A percentile compares a stretch with the other conserved stretches of the same genome.
phyloP scores from a whole-genome alignment of 176 grass and related monocot genomes.

The Coix lacrymajobi region DNA sequence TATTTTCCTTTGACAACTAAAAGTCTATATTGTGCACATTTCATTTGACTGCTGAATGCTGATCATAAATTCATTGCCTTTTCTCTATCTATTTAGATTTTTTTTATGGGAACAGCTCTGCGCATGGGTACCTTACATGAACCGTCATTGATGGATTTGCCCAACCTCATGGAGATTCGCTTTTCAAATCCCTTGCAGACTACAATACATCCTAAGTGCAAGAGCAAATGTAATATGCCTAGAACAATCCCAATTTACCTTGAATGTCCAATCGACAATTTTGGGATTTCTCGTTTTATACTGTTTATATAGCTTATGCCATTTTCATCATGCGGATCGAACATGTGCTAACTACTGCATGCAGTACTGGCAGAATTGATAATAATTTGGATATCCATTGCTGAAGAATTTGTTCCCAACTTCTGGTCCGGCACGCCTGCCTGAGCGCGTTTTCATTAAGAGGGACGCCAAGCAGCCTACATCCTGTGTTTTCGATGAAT shows the following conservation, averaged over 20 bases:
- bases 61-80: background rate
- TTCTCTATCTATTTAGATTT: background rate
- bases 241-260: slow-evolving; percentile 5
- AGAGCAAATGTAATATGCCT: slow-evolving; percentile 31
- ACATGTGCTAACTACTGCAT: background rate
- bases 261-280: slow-evolving; percentile 1
- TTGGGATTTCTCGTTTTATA: slow-evolving; percentile 21
- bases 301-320: slow-evolving; percentile 9
- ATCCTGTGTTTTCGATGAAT: background rate
- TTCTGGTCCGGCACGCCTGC: background rate
- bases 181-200: slow-evolving; percentile 9
- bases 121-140: background rate
- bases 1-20: background rate
- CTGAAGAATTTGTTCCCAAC: slow-evolving; percentile 5
- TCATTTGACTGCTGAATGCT: slow-evolving; percentile 11
- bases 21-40: background rate
- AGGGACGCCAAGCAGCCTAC: background rate
- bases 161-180: background rate
- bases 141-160: background rate
- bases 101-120: background rate
- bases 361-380: background rate
- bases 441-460: background rate
- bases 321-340: background rate
- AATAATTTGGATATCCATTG: slow-evolving; percentile 9
- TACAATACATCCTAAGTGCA: background rate